phyloP scores from a whole-genome alignment of 73 alveolate species.

The Halteria grandinella region DNA sequence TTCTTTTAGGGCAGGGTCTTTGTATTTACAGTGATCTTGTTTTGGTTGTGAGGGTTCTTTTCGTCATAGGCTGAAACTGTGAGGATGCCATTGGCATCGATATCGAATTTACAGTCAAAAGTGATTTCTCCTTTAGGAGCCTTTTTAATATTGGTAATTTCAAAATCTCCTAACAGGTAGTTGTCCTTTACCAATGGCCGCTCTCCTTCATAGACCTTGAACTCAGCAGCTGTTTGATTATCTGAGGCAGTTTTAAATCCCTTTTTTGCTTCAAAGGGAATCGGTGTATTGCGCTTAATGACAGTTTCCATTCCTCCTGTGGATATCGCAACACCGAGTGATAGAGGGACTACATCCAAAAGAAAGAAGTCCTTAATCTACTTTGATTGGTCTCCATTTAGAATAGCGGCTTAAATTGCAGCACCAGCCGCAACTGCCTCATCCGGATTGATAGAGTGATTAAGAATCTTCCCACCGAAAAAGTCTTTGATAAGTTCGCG shows the following conservation, averaged over 20 bases:
- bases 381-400: conserved; percentile 40
- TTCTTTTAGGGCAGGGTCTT: too few species aligned
- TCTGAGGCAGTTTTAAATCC: neutral
- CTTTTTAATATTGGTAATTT: neutral
- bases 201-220: neutral
- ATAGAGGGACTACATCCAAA: conserved; percentile 5
- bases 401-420: conserved; percentile 59
- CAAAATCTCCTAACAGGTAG: neutral
- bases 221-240: neutral
- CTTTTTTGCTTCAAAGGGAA: neutral
- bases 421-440: conserved; percentile 73
- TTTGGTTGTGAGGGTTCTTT: too few species aligned
- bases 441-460: conserved; percentile 64
- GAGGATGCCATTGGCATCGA: too few species aligned
- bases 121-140: too few species aligned
- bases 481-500: conserved; percentile 22
- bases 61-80: too few species aligned
- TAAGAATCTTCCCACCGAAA: conserved; percentile 35
- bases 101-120: too few species aligned
- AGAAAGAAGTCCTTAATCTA: conserved; percentile 50
- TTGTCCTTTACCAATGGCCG: neutral
- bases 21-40: too few species aligned
- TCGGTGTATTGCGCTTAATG: neutral
- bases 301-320: neutral
- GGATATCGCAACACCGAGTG: neutral